phyloP scores from a whole-genome alignment of 192 early-diverging fungal genomes.

The Coemansia sp. region DNA sequence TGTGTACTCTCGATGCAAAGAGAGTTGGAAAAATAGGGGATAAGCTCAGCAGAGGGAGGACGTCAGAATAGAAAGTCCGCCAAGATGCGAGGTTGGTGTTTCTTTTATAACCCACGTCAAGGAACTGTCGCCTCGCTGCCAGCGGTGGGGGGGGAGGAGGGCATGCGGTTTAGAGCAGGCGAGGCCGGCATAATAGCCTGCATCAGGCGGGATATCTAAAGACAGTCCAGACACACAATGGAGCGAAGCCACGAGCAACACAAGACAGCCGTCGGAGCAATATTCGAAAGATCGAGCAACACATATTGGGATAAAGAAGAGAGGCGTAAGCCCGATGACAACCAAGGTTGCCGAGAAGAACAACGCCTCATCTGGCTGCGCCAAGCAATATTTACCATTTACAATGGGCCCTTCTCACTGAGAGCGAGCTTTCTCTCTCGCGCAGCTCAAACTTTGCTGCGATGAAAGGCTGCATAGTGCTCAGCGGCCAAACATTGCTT shows the following conservation, averaged over 20 bases:
- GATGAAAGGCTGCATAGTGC: not conserved
- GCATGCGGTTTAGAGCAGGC: not conserved
- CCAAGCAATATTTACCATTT: not conserved
- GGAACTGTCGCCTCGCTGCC: not conserved
- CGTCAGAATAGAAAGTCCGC: not conserved
- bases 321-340: not conserved
- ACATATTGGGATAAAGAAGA: not conserved
- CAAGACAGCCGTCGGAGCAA: not conserved
- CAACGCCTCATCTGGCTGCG: constrained; percentile 3
- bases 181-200: not conserved
- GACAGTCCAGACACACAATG: not conserved
- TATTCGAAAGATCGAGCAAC: not conserved
- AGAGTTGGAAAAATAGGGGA: not conserved
- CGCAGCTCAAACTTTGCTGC: not conserved
- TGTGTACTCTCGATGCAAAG: not conserved
- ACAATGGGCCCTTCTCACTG: constrained; percentile 2
- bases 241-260: not conserved
- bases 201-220: not conserved
- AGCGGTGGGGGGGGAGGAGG: not conserved
- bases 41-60: not conserved
- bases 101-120: not conserved
- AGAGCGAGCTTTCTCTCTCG: not conserved
- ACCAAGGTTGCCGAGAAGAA: not conserved
- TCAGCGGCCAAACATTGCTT: not conserved
- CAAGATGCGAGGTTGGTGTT: not conserved